A percentile compares a stretch with the other conserved stretches of the same genome.
Evolutionary conservation across 2,329 filamentous ascomycete species (phyloP).

Genomic region (Salinomyces thailandicus): DNA sequence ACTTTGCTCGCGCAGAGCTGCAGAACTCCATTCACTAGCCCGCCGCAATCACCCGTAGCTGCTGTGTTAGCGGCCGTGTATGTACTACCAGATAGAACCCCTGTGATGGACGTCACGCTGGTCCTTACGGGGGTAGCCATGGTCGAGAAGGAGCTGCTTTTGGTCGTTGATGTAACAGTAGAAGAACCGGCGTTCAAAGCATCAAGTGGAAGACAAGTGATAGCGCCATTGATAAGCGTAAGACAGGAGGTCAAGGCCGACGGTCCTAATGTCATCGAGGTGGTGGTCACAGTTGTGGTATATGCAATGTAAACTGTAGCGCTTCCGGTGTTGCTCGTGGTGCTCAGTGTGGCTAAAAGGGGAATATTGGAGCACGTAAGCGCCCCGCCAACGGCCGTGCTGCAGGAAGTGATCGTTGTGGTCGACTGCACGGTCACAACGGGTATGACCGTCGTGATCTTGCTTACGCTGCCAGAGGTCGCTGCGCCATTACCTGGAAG

Average conservation of each 20-base stretch:
- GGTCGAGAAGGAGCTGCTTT: not conserved
- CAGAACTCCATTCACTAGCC: constrained; percentile 1
- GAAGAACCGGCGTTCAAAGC: not conserved
- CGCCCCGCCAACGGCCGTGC: constrained; percentile 6
- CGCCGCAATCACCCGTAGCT: not conserved
- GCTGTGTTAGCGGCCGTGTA: not conserved
- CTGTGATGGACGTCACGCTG: not conserved
- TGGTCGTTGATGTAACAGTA: not conserved
- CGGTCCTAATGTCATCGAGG: constrained; percentile 1
- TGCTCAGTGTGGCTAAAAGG: constrained; percentile 1
- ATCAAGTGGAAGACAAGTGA: not conserved
- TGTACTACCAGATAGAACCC: not conserved
- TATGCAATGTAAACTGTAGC: constrained; percentile 5
- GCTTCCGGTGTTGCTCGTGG: not conserved
- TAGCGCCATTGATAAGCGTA: not conserved
- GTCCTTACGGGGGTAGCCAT: not conserved
- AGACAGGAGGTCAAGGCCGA: not conserved
- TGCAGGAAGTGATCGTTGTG: constrained; percentile 17
- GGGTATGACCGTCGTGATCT: constrained; percentile 5
- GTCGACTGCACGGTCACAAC: constrained; percentile 15
- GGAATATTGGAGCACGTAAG: constrained; percentile 8
- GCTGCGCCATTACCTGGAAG: not conserved
- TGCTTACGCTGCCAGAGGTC: not conserved
- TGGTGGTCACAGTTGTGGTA: constrained; percentile 2
- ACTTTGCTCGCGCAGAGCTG: constrained; percentile 2